Base-by-base conservation (phyloP, 768 basidiomycete species). In the Lentinula sp. region DNA sequence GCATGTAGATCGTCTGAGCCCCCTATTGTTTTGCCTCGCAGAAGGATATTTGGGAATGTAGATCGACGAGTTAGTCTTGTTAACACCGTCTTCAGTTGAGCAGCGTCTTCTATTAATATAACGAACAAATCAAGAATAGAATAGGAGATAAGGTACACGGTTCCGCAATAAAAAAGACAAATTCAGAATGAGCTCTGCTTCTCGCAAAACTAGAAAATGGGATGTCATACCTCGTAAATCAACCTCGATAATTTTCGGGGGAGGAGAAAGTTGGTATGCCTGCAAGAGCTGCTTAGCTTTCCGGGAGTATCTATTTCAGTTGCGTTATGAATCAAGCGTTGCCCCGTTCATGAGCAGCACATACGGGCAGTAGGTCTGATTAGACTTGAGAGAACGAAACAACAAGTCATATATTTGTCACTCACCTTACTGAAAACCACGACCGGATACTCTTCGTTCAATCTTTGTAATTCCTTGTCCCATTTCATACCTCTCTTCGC, bases 391-490 rank as follows among this genome's bases (percentile, higher is more conserved):
- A 46, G 21, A 21, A 50, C 21, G 32, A 45, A 56, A 23, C 54
- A 7, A 31, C n/a, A 63, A 62, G 16, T 9, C 15, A 5, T 32
- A 46, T 5, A 23, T n/a, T 28, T 39, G 5, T 39, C 21, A 71
- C 78, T 35, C 59, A 87, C 89, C 79, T 93, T 93, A 78, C 90
- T 92, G 67, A 93, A 92, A 11, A 93, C 84, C 49, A 93, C 76
- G 6, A 93, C 71, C 2, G 91, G 91, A 65, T 82, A 77, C 35
- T 81, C 70, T 16, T 76, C 67, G 40, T 80, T 74, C 51, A 91
- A 65, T 21, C 66, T 67, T 46, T 67, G 68, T 16, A 78, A 70
- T 46, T 82, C 75, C 62, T 72, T 70, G 39, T 64, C 60, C 84
- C 82, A 86, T 49, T 81, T 74, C 23, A 78, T 62, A 16, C 70